Evolutionary conservation across 345 rosid genomes (phyloP), one percentile per base, ranked within the genome.

Genomic region (Dovyalis caffra): DNA sequence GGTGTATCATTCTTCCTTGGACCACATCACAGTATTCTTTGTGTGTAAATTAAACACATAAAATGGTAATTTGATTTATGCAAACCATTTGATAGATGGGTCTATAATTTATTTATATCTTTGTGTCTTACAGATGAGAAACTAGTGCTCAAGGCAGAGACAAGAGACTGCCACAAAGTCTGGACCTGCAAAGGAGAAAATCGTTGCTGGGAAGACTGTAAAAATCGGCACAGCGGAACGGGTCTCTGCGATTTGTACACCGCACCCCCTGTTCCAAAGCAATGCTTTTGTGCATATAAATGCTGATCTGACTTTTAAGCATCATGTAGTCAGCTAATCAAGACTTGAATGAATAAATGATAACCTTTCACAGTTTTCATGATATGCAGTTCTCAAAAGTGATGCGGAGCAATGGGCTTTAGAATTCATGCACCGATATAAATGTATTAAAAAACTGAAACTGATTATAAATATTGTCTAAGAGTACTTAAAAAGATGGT

Each of bases 261-360:
- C n/a, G 78, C 78, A 7, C 86, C 84, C 0, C 35, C 72, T 5
- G 81, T 84, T 74, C 84, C 87, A 0, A 78, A 76, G 75, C 87
- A 84, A 29, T 81, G 87, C 45, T 84, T 81, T 31, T 84, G 87
- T 76, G 82, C 84, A 2, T 78, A 73, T 26, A 66, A 70, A 62
- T 76, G 86, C 68, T 80, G 69, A 62, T 71, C 64, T 26, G 31
- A 64, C 0, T 28, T 57, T 57, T 0, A n/a, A 23, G 14, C 28
- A 26, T 62, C 18, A 8, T 64, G 45, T 32, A 20, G 4, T 18
- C 0, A 5, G 7, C 14, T 64, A 62, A 43, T n/a, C 23, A 57
- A 25, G 62, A 20, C 26, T 57, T 57, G 28, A 57, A 25, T 7
- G 62, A 57, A 57, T 57, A 57, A 57, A 57, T 20, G 14, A n/a